A percentile compares a stretch with the other conserved stretches of the same genome.
phyloP scores from a whole-genome alignment of 2,329 filamentous ascomycete genomes.

The Lecanosticta acicola region DNA sequence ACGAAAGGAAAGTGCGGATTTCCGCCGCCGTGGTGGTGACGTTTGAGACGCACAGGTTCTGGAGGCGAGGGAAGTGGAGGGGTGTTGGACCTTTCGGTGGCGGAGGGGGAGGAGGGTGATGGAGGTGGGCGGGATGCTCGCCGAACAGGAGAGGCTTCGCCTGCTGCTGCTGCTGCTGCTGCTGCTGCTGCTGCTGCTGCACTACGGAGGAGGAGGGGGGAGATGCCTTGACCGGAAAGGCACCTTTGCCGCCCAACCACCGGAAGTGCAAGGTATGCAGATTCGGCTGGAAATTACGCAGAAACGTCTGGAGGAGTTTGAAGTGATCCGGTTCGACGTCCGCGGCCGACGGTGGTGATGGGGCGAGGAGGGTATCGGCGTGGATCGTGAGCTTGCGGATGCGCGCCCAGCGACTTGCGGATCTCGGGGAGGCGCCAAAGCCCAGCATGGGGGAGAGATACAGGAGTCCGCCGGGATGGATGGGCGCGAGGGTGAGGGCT shows the following conservation, averaged over 20 bases:
- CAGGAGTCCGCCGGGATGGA: conserved; percentile 70
- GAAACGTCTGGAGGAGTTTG: conserved; percentile 68
- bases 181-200: too few species aligned
- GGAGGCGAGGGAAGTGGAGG: conserved; percentile 62
- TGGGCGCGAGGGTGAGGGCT: conserved; percentile 64
- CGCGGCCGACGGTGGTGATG: conserved; percentile 50
- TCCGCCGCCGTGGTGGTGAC: conserved; percentile 65
- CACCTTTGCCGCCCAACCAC: conserved; percentile 69
- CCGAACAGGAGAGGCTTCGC: conserved; percentile 3
- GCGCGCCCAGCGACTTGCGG: conserved; percentile 68
- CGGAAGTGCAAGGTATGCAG: conserved; percentile 61
- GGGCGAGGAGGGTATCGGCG: conserved; percentile 51
- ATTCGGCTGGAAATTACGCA: conserved; percentile 55
- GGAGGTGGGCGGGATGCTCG: conserved; percentile 13
- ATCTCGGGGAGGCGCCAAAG: conserved; percentile 68
- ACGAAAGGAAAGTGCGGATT: conserved; percentile 61
- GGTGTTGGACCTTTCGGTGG: too few species aligned
- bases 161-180: too few species aligned
- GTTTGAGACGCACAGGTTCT: conserved; percentile 67
- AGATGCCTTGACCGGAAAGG: conserved; percentile 65
- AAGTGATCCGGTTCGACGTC: conserved; percentile 53
- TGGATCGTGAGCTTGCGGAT: conserved; percentile 67
- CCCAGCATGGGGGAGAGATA: conserved; percentile 71
- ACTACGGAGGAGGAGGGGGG: neutral
- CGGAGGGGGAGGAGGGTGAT: too few species aligned